phyloP scores from a whole-genome alignment of 768 basidiomycete genomes.

The Infundibulicybe gibba region DNA sequence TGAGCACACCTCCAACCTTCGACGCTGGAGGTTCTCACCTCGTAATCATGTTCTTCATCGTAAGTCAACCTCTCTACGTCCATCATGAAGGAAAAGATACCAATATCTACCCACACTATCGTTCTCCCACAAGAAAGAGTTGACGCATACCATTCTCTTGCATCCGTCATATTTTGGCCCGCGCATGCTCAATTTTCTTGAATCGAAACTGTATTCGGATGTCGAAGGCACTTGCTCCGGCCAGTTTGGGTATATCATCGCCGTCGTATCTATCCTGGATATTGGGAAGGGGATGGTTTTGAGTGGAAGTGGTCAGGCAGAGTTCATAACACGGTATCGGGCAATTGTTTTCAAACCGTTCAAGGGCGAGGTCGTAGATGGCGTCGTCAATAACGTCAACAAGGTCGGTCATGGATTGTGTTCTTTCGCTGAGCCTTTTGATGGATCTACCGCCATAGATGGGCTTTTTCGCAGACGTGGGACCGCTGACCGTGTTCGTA shows the following conservation, averaged over 20 bases:
- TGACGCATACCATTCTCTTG: constrained; percentile 95
- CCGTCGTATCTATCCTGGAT: constrained; percentile 85
- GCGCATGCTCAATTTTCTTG: constrained; percentile 89
- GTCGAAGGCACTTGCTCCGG: constrained; percentile 98
- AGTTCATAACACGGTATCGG: constrained; percentile 91
- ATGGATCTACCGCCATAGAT: constrained; percentile 52
- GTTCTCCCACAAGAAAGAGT: constrained; percentile 67
- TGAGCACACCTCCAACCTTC: too few species aligned
- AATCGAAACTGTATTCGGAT: constrained; percentile 90
- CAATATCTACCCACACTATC: constrained; percentile 1
- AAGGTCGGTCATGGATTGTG: constrained; percentile 55
- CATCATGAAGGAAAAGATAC: background rate
- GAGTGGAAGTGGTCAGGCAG: constrained; percentile 90
- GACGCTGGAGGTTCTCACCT: constrained; percentile 1
- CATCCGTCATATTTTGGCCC: constrained; percentile 99
- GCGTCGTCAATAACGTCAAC: constrained; percentile 91
- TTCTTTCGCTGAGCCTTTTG: background rate
- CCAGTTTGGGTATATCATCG: constrained; percentile 92
- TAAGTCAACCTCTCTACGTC: constrained; percentile 28
- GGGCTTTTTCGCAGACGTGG: constrained; percentile 98
- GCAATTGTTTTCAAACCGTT: constrained; percentile 99
- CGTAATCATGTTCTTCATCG: constrained; percentile 67
- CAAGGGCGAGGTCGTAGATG: constrained; percentile 98
- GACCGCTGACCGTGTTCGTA: constrained; percentile 91
- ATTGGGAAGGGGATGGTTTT: constrained; percentile 93